phyloP scores from a whole-genome alignment of 352 stramenopile species.

The Pythium rhizo-oryzae region DNA sequence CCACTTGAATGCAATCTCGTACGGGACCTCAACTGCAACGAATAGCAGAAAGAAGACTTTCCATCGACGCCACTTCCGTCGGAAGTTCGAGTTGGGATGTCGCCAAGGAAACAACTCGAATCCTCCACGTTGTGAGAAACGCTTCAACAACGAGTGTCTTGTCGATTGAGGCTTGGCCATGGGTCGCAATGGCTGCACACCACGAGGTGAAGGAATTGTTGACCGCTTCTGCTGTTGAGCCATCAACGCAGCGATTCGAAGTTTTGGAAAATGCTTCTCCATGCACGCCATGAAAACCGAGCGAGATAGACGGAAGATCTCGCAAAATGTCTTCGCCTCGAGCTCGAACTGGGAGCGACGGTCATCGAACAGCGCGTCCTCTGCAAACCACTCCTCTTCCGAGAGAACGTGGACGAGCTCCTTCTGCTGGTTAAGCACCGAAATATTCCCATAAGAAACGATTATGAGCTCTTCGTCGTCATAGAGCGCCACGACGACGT shows the following conservation, averaged over 20 bases:
- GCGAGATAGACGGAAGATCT: slow-evolving; percentile 24
- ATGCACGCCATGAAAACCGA: slow-evolving; percentile 33
- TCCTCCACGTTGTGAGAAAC: not conserved
- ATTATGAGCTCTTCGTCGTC: slow-evolving; percentile 31
- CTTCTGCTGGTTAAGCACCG: slow-evolving; percentile 25
- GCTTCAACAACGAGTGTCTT: not conserved
- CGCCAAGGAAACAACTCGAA: slow-evolving; percentile 11
- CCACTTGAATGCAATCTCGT: slow-evolving; percentile 28
- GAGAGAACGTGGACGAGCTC: slow-evolving; percentile 4
- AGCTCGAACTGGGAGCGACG: slow-evolving; percentile 20
- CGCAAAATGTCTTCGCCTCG: slow-evolving; percentile 30
- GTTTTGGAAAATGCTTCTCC: slow-evolving; percentile 55
- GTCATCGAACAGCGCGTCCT: slow-evolving; percentile 28
- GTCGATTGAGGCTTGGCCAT: not conserved
- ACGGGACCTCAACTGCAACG: slow-evolving; percentile 26
- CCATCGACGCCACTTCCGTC: slow-evolving; percentile 20
- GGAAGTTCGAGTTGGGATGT: slow-evolving; percentile 16
- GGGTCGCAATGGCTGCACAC: not conserved
- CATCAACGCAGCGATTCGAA: slow-evolving; percentile 50
- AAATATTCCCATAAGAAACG: slow-evolving; percentile 29
- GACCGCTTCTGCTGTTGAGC: slow-evolving; percentile 16
- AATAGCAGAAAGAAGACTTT: slow-evolving; percentile 25
- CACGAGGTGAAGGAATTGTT: not conserved
- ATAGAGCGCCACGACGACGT: slow-evolving; percentile 22
- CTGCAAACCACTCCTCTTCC: slow-evolving; percentile 22